Percentiles rank a stretch among this genome's conserved stretches.
Conservation (phyloP, 352 stramenopile genomes). For the Phytophthora chlamydospora region DNA sequence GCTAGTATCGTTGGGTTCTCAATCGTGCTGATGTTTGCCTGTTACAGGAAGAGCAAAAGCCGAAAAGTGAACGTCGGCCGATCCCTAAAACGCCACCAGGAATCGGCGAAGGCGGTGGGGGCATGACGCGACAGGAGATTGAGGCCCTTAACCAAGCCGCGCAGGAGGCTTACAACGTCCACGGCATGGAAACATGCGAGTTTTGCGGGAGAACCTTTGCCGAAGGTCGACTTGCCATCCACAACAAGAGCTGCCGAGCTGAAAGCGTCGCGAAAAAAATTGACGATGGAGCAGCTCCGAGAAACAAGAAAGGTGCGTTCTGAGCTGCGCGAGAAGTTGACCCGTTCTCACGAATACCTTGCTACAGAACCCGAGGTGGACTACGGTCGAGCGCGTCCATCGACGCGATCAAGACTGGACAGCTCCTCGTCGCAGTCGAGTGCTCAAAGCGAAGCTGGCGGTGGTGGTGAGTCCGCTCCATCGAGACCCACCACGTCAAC, state of each 20-base stretch:
- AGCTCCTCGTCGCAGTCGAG: conserved; percentile 16
- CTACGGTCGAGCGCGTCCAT: conserved; percentile 35
- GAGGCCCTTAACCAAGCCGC: conserved; percentile 73
- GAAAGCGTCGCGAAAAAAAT: conserved; percentile 53
- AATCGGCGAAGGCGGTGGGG: conserved; percentile 36
- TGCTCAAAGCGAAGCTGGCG: background rate
- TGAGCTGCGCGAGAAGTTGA: background rate
- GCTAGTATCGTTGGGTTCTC: too few species aligned
- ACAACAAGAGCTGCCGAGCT: conserved; percentile 62
- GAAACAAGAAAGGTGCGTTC: conserved; percentile 60
- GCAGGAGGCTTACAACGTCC: conserved; percentile 71
- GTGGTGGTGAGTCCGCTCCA: conserved; percentile 4
- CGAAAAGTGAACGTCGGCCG: conserved; percentile 56
- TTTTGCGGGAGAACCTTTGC: conserved; percentile 78
- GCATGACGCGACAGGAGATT: conserved; percentile 60
- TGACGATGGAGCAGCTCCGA: conserved; percentile 52
- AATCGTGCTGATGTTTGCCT: background rate
- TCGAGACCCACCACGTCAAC: conserved; percentile 25
- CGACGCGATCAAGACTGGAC: conserved; percentile 8
- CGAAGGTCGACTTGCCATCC: conserved; percentile 73
- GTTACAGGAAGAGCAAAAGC: conserved; percentile 71
- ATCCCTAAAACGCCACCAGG: conserved; percentile 71
- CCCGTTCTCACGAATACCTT: conserved; percentile 2
- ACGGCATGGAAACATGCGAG: conserved; percentile 84
- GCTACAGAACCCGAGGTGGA: conserved; percentile 35